Percentiles rank a stretch among this genome's conserved stretches.
Conservation (phyloP, 208 protist genomes). For the Trypanosomatidae sp. region DNA sequence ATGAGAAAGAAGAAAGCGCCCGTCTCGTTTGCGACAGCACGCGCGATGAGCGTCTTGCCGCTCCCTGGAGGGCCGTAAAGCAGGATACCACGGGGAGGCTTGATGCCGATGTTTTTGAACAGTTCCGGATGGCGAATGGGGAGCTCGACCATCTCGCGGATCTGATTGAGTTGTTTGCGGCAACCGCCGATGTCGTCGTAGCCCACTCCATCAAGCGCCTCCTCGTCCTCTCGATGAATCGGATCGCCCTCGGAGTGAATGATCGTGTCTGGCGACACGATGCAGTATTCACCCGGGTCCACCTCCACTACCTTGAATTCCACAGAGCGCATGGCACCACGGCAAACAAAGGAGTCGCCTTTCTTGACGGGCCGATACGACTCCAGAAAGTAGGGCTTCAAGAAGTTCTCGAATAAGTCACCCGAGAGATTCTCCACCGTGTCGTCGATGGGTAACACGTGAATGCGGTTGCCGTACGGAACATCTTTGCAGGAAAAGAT, state of each 20-base stretch:
- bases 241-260: conserved; percentile 99
- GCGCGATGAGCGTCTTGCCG: conserved; percentile 99
- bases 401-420: conserved; percentile 99
- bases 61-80: conserved; percentile 99
- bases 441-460: conserved; percentile 99
- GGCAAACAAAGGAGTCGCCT: conserved; percentile 97
- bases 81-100: conserved; percentile 97
- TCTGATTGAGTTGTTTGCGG: conserved; percentile 98
- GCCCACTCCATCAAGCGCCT: conserved; percentile 92
- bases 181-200: conserved; percentile 99
- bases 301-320: conserved; percentile 99
- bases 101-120: conserved; percentile 99
- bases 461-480: conserved; percentile 98
- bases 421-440: conserved; percentile 99
- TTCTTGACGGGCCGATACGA: conserved; percentile 99
- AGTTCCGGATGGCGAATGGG: conserved; percentile 99
- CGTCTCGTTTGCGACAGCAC: conserved; percentile 99
- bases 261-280: conserved; percentile 98
- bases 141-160: conserved; percentile 99
- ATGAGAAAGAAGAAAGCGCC: conserved; percentile 99
- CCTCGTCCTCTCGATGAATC: conserved; percentile 99
- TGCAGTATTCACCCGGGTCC: conserved; percentile 98
- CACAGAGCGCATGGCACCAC: conserved; percentile 98
- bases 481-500: conserved; percentile 97
- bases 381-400: conserved; percentile 99